These are phyloP conservation scores for Nicotiana rustica DNA, from an alignment of 305 asterid species.

Conservation along the genomic window DNA sequence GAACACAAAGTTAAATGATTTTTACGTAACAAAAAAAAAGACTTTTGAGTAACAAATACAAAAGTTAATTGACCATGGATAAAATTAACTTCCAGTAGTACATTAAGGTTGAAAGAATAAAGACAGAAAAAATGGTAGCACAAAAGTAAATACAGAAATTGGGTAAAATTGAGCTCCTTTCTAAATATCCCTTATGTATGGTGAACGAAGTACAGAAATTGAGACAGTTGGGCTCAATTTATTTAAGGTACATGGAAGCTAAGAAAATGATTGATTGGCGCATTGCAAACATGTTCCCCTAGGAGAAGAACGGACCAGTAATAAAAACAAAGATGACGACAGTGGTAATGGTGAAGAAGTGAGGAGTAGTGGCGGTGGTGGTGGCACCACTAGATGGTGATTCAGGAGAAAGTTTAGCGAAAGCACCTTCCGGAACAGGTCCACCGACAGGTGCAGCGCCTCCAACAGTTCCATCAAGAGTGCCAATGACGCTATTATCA, in stretches of 20 bases:
- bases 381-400: not conserved
- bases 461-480: not conserved
- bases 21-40: too few species aligned
- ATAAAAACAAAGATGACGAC: not conserved
- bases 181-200: not conserved
- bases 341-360: not conserved
- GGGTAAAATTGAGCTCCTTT: not conserved
- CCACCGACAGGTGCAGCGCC: constrained; percentile 21
- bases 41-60: too few species aligned
- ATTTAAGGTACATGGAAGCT: not conserved
- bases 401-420: constrained; percentile 3
- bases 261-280: not conserved
- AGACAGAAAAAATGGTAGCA: not conserved
- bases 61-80: not conserved
- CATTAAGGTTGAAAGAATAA: not conserved
- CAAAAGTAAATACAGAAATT: not conserved
- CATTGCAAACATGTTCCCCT: not conserved
- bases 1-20: too few species aligned
- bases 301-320: not conserved
- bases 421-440: constrained; percentile 2
- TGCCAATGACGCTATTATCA: constrained; percentile 18
- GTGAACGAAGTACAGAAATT: not conserved
- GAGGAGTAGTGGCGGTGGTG: not conserved
- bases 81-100: not conserved
- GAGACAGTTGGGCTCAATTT: not conserved